Evolutionary conservation across 108 stramenopile genomes (phyloP), one percentile per base, ranked within the genome.

Genomic region (Pseudonitzschia multiseries): DNA sequence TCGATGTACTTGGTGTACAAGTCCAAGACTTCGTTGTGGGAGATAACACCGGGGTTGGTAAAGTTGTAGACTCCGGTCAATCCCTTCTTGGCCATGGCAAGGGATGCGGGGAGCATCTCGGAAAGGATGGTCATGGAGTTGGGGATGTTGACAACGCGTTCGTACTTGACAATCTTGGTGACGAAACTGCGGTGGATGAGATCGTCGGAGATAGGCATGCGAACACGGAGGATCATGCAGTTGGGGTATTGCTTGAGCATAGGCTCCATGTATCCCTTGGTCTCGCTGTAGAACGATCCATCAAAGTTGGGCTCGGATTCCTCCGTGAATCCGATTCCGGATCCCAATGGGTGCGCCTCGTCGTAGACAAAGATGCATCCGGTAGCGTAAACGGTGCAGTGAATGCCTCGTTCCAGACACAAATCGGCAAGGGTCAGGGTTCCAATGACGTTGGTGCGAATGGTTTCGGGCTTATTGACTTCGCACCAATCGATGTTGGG

Each of bases 401-500:
- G 99, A 70, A 99, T 97, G 52, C 83, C 85, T 14, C 86, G 79
- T 70, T 75, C 68, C 62, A 89, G 79, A 75, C 93, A 94, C 1
- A 97, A 68, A 74, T 99, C 98, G 21, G 96, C 96, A 21, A 98
- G 70, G 80, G 94, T 98, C 48, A 99, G 74, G 0, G 97, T 97
- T 63, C 99, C 99, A 65, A 98, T 93, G 27, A 99, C 97, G 74
- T 99, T 99, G 64, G 96, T 87, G 18, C 98, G 91, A 66, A 99
- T 91, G 10, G 98, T 98, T 53, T 97, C 97, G 22, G 87, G 93
- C 73, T 94, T 96, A 84, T 99, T 85, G 66, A 89, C 89, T 68
- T 99, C 99, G 71, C 99, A 99, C 99, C 99, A 99, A 80, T 99
- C 99, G 72, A 99, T 97, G 86, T 99, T 99, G 53, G 99, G 99